These are phyloP conservation scores for Hemerocallis citrina DNA, from an alignment of 106 monocot species.

Conservation along the genomic window DNA sequence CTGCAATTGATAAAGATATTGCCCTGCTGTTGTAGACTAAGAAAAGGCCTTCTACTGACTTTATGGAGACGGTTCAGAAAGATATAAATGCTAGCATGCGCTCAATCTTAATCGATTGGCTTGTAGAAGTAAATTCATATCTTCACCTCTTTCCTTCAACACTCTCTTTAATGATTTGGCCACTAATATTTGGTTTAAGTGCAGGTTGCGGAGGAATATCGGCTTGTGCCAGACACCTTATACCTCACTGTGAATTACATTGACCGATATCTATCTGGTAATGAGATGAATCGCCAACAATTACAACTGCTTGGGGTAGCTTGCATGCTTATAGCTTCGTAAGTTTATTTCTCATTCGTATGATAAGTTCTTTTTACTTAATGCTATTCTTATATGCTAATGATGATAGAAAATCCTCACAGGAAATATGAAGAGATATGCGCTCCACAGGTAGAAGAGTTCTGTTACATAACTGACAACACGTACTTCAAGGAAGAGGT, in stretches of 20 bases:
- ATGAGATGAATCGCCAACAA: constrained; percentile 62
- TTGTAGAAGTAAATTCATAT: constrained; percentile 38
- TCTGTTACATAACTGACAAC: constrained; percentile 84
- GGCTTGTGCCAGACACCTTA: constrained; percentile 72
- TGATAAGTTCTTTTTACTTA: neutral
- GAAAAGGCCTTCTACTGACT: constrained; percentile 63
- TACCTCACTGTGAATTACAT: constrained; percentile 79
- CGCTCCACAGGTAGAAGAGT: constrained; percentile 88
- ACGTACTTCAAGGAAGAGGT: constrained; percentile 89
- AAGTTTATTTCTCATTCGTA: constrained; percentile 6
- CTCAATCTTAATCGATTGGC: constrained; percentile 55
- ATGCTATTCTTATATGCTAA: neutral
- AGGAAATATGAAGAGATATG: constrained; percentile 94
- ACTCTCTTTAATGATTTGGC: neutral
- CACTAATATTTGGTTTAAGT: neutral
- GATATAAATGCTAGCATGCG: constrained; percentile 90
- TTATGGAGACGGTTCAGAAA: constrained; percentile 76
- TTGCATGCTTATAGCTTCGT: constrained; percentile 89
- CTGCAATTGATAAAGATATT: neutral
- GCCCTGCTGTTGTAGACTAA: constrained; percentile 30
- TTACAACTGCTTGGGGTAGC: constrained; percentile 77
- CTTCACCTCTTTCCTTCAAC: neutral
- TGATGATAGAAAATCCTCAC: constrained; percentile 8
- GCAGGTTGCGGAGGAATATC: constrained; percentile 82
- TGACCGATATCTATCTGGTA: constrained; percentile 77